These are phyloP conservation scores for Chamaecyparis obtusa DNA, from an alignment of 75 land plant genomes.

Conservation along the genomic window DNA sequence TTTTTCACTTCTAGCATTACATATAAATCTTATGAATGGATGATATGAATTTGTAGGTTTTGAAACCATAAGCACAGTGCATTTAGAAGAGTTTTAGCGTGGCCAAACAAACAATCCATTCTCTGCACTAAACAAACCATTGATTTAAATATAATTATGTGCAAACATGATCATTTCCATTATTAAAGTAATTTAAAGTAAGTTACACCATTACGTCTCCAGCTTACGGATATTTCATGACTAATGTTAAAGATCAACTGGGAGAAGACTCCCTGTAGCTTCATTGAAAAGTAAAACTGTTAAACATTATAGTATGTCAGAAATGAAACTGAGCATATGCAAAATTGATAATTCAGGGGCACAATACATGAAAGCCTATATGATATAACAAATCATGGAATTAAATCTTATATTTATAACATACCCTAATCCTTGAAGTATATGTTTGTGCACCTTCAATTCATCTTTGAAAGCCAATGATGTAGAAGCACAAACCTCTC, in stretches of 20 bases:
- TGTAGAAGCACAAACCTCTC: slow-evolving; percentile 72
- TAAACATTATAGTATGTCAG: neutral
- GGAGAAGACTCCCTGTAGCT: neutral
- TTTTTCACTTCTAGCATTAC: neutral
- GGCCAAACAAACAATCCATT: neutral
- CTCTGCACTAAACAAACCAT: neutral
- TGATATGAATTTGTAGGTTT: neutral
- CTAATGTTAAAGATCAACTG: neutral
- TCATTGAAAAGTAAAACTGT: neutral
- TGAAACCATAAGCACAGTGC: neutral
- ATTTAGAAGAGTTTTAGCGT: neutral
- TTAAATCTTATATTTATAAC: neutral
- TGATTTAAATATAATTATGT: neutral
- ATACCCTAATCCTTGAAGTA: slow-evolving; percentile 91
- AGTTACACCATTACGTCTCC: neutral
- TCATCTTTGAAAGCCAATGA: slow-evolving; percentile 94
- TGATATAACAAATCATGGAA: neutral
- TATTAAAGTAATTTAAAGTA: neutral
- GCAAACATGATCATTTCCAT: neutral
- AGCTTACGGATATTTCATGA: neutral
- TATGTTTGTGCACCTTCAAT: slow-evolving; percentile 81
- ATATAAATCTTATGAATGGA: neutral
- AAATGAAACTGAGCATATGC: neutral
- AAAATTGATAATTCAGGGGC: neutral
- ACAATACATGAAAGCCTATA: neutral